Evolutionary conservation across 768 basidiomycete genomes (phyloP).

Genomic region (Phlebiopsis gigantea): DNA sequence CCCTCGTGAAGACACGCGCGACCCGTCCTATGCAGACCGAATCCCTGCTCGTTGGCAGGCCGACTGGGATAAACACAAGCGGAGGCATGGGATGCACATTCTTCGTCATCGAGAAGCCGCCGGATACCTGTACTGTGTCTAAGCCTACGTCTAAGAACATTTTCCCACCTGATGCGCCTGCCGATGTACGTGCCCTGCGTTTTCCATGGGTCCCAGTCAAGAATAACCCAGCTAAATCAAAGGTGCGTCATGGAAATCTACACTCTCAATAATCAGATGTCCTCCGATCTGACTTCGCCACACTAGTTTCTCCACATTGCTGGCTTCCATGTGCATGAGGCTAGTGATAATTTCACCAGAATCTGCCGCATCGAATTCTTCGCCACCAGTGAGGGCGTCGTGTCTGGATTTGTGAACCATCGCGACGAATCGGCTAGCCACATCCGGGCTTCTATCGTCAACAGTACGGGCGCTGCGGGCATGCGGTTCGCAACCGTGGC

Average conservation of each 20-base stretch:
- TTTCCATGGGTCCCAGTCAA: constrained; percentile 21
- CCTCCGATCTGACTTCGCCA: too few relatives aligned
- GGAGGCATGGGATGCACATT: constrained; percentile 10
- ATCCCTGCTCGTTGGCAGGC: not conserved
- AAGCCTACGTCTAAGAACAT: constrained; percentile 14
- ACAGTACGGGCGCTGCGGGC: constrained; percentile 6
- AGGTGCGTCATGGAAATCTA: constrained; percentile 12
- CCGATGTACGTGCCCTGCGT: constrained; percentile 15
- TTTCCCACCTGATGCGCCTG: constrained; percentile 13
- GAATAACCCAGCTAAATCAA: too few relatives aligned
- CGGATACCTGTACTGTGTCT: not conserved
- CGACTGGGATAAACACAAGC: too few relatives aligned
- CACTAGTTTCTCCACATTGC: constrained; percentile 26
- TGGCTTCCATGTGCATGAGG: constrained; percentile 25
- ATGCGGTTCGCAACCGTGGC: constrained; percentile 7
- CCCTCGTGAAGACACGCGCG: not conserved
- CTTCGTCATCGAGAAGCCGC: constrained; percentile 8
- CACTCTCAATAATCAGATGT: too few relatives aligned
- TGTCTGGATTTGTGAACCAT: constrained; percentile 8
- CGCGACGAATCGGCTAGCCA: constrained; percentile 5
- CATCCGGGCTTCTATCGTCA: constrained; percentile 8
- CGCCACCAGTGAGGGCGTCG: constrained; percentile 14
- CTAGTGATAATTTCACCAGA: constrained; percentile 18
- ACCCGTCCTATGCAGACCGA: not conserved
- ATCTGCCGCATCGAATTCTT: constrained; percentile 24